A percentile compares a stretch with the other conserved stretches of the same genome.
These are phyloP conservation scores for Kurtzmaniella quercitrusa DNA, from an alignment of 1,139 yeast genomes.

Conservation along the genomic window DNA sequence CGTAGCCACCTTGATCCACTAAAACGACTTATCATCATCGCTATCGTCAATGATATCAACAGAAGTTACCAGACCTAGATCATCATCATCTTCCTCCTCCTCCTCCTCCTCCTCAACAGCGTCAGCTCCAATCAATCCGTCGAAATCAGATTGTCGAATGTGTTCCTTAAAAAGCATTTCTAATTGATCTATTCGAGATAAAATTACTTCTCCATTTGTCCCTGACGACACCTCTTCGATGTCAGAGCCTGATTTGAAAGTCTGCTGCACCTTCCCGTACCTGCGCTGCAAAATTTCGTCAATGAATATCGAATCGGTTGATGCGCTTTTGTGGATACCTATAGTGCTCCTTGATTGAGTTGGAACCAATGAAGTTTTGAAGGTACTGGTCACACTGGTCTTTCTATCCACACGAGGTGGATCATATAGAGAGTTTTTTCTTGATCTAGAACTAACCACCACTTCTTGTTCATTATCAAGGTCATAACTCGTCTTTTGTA, in stretches of 20 bases:
- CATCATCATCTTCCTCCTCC: not conserved
- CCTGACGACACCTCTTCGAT: not conserved
- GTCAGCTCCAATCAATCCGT: not conserved
- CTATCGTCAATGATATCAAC: constrained; percentile 4
- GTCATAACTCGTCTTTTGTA: constrained; percentile 18
- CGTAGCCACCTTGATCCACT: not conserved
- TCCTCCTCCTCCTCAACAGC: not conserved
- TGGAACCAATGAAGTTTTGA: constrained; percentile 9
- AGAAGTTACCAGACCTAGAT: constrained; percentile 5
- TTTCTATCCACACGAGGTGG: constrained; percentile 8
- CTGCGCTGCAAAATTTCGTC: constrained; percentile 26
- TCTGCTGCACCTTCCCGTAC: constrained; percentile 16
- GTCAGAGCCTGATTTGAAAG: constrained; percentile 7
- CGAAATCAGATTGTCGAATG: not conserved
- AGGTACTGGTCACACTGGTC: constrained; percentile 15
- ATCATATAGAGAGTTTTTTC: constrained; percentile 17
- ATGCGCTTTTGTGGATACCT: constrained; percentile 29
- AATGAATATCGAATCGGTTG: constrained; percentile 32
- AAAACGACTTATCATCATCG: constrained; percentile 2
- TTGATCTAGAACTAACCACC: constrained; percentile 15
- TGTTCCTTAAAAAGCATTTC: constrained; percentile 6
- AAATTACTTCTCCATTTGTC: constrained; percentile 6
- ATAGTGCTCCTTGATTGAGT: constrained; percentile 28
- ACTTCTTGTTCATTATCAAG: constrained; percentile 19
- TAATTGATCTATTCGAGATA: constrained; percentile 6